Evolutionary conservation across 305 asterid species (phyloP).

Genomic region (Solanum hybrid): DNA sequence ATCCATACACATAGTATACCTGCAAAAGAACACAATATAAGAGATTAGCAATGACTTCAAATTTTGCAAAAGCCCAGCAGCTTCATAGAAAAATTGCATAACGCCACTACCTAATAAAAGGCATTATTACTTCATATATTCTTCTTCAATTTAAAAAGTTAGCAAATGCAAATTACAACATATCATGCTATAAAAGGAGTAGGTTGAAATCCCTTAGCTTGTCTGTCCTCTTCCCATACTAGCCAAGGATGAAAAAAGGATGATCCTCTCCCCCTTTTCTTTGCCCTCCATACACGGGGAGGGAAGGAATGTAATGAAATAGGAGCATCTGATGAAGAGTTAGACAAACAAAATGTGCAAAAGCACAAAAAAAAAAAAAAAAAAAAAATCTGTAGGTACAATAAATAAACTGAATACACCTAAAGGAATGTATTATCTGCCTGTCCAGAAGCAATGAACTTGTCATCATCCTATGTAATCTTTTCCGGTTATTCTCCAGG

Average conservation of each 20-base stretch:
- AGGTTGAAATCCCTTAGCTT: not conserved
- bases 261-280: not conserved
- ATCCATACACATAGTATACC: constrained; percentile 14
- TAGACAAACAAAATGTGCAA: not conserved
- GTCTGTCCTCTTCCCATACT: not conserved
- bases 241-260: not conserved
- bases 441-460: not conserved
- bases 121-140: not conserved
- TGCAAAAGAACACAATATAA: not conserved
- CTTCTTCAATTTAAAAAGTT: not conserved
- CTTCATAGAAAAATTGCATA: not conserved
- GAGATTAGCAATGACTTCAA: not conserved
- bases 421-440: not conserved
- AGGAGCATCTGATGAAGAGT: not conserved
- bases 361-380: not conserved
- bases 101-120: not conserved
- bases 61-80: not conserved
- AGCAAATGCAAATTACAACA: not conserved
- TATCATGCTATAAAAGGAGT: not conserved
- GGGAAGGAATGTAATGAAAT: not conserved
- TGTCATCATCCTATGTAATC: not conserved
- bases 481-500: not conserved
- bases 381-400: not conserved
- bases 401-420: not conserved
- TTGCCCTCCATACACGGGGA: not conserved